A percentile compares a stretch with the other conserved stretches of the same genome.
phyloP scores from a whole-genome alignment of 148 eudicot genomes.

The Polygonum maritimum region DNA sequence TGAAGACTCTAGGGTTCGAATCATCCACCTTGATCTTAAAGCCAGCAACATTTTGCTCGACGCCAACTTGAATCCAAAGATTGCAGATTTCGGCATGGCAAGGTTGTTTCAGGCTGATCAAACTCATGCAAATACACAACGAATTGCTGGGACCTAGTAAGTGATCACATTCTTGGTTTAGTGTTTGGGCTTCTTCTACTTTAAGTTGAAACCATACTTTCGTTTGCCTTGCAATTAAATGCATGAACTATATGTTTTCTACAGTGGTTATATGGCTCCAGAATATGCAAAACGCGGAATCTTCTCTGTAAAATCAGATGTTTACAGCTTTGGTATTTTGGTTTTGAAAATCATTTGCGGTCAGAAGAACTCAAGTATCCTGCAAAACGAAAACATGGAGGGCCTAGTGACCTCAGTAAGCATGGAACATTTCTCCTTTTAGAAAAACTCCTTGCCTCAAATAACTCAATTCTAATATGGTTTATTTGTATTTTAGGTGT shows the following conservation, averaged over 20 bases:
- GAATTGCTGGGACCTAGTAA: constrained; percentile 34
- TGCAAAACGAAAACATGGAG: constrained; percentile 17
- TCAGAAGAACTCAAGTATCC: constrained; percentile 23
- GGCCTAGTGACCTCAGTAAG: constrained; percentile 40
- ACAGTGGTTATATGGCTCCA: constrained; percentile 47
- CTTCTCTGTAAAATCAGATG: constrained; percentile 40
- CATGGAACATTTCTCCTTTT: background rate
- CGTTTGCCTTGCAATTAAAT: too few species aligned
- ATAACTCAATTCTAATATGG: background rate
- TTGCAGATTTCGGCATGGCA: constrained; percentile 34
- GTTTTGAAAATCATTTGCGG: constrained; percentile 36
- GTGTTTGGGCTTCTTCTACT: too few species aligned
- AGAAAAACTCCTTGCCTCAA: too few species aligned
- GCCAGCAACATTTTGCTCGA: constrained; percentile 26
- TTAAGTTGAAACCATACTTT: too few species aligned
- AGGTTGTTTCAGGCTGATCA: constrained; percentile 22
- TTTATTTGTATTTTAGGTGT: constrained; percentile 13
- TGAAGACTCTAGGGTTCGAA: constrained; percentile 20
- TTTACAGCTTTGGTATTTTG: constrained; percentile 42
- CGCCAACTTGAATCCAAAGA: constrained; percentile 23
- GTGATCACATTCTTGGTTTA: background rate
- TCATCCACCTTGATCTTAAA: constrained; percentile 28
- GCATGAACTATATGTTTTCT: background rate
- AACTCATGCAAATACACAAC: constrained; percentile 19
- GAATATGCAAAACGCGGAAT: constrained; percentile 39